Evolutionary conservation across 2,329 filamentous ascomycete species (phyloP).

Genomic region (Colletotrichum lini): DNA sequence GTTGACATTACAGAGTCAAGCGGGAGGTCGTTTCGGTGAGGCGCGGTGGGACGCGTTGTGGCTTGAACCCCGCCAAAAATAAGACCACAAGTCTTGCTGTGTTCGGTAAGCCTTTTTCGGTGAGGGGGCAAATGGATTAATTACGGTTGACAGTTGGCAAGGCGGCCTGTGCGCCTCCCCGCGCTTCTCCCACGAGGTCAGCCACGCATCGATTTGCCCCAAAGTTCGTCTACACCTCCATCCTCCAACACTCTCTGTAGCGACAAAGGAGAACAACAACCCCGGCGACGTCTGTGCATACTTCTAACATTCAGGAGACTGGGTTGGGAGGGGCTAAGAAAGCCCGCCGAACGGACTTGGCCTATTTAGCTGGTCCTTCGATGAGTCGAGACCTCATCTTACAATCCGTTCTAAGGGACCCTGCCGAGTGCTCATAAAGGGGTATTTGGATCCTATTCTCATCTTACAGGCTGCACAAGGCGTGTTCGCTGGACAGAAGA

Average conservation of each 20-base stretch:
- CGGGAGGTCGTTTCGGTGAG: slow-evolving; percentile 32
- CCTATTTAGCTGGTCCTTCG: not conserved
- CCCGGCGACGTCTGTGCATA: not conserved
- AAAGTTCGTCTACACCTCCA: slow-evolving; percentile 1
- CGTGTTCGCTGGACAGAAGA: not conserved
- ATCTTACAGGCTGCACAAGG: not conserved
- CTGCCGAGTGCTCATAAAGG: not conserved
- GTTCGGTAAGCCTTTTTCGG: slow-evolving; percentile 9
- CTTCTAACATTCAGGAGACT: not conserved
- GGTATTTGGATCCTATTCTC: not conserved
- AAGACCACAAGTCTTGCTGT: not conserved
- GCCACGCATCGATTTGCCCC: slow-evolving; percentile 2
- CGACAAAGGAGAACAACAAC: not conserved
- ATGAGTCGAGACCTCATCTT: not conserved
- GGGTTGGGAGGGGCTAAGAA: not conserved
- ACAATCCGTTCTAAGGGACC: not conserved
- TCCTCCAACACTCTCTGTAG: slow-evolving; percentile 3
- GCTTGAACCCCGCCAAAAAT: slow-evolving; percentile 27
- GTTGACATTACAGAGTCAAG: not conserved
- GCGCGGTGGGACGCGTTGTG: slow-evolving; percentile 36
- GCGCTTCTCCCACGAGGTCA: not conserved
- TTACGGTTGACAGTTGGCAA: not conserved
- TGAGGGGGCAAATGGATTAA: slow-evolving; percentile 4
- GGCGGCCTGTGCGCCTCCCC: slow-evolving; percentile 21
- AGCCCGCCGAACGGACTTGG: not conserved